Percentiles rank a stretch among this genome's conserved stretches.
Evolutionary conservation across 129 eudicot species (phyloP).

Genomic region (Chrysanthemum lavandulifolium): DNA sequence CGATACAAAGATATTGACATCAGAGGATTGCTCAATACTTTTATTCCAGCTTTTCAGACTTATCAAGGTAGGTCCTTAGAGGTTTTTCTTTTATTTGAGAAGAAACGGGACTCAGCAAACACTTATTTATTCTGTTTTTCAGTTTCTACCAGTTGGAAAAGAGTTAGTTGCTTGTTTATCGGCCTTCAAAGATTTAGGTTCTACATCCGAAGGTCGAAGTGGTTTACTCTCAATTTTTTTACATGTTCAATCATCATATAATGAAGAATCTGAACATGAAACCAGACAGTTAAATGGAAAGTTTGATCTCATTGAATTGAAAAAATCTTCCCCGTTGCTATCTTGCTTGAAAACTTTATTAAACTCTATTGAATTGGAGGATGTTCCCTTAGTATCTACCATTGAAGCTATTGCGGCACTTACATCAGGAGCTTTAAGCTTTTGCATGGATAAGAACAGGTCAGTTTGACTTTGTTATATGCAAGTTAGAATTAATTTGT

Average conservation of each 20-base stretch:
- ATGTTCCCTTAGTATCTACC: conserved; percentile 40
- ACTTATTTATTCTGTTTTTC: conserved; percentile 5
- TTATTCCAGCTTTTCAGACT: conserved; percentile 52
- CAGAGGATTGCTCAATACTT: conserved; percentile 54
- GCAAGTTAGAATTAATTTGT: conserved; percentile 12
- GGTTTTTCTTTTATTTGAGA: conserved; percentile 5
- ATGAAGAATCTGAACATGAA: conserved; percentile 45
- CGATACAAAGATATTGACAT: conserved; percentile 38
- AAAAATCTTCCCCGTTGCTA: conserved; percentile 59
- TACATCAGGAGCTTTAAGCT: conserved; percentile 59
- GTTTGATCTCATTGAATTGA: conserved; percentile 46
- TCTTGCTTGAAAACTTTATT: conserved; percentile 64
- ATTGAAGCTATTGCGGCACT: conserved; percentile 58
- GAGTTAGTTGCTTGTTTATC: conserved; percentile 78
- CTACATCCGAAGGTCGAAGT: conserved; percentile 51
- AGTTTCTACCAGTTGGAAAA: conserved; percentile 84
- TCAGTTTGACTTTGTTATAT: conserved; percentile 19
- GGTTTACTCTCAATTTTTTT: conserved; percentile 50
- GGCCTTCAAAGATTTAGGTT: conserved; percentile 61
- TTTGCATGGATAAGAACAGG: conserved; percentile 79
- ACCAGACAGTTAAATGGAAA: conserved; percentile 31
- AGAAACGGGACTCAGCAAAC: background rate
- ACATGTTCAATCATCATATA: conserved; percentile 34
- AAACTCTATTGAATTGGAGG: conserved; percentile 50
- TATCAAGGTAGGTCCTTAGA: conserved; percentile 54